Base-by-base conservation (phyloP, 306 rosid species). In the Senna siamea region DNA sequence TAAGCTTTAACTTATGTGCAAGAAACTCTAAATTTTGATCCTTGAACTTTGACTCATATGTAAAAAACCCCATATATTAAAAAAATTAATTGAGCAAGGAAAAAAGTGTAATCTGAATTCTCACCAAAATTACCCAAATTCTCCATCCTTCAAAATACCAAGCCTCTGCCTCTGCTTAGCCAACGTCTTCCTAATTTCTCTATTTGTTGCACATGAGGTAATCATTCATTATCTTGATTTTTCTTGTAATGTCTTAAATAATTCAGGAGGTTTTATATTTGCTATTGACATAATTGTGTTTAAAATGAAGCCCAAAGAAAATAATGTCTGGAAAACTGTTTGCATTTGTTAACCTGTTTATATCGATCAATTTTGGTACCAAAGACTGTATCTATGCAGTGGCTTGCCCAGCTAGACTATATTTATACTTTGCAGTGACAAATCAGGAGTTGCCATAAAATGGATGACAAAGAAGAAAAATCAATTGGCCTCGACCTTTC, bases 141-240 rank as follows among this genome's bases (percentile, higher is more conserved):
- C n/a, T n/a, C n/a, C n/a, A n/a, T n/a, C n/a, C n/a, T n/a, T n/a
- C n/a, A n/a, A n/a, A n/a, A n/a, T n/a, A n/a, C n/a, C n/a, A n/a
- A n/a, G n/a, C n/a, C n/a, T n/a, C n/a, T n/a, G n/a, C n/a, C n/a
- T n/a, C n/a, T n/a, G n/a, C n/a, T n/a, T n/a, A n/a, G n/a, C n/a
- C n/a, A n/a, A n/a, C n/a, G n/a, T n/a, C n/a, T n/a, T n/a, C n/a
- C n/a, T n/a, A 83, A 84, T 88, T 78, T 92, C 96, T 78, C 81
- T 89, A 67, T 57, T 91, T 75, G 85, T 91, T 72, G 97, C 95
- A 12, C 85, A 81, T 75, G 97, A 91, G 97, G 98, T 94, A 83
- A 72, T 52, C 50, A n/a, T 18, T 52, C 50, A n/a, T 22, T 26
- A 47, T 61, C 28, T 56, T 77, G 17, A n/a, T n/a, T 54, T 81